Evolutionary conservation across 2,329 filamentous ascomycete genomes (phyloP), one percentile per base, ranked within the genome.

Genomic region (Monosporascus sp.): DNA sequence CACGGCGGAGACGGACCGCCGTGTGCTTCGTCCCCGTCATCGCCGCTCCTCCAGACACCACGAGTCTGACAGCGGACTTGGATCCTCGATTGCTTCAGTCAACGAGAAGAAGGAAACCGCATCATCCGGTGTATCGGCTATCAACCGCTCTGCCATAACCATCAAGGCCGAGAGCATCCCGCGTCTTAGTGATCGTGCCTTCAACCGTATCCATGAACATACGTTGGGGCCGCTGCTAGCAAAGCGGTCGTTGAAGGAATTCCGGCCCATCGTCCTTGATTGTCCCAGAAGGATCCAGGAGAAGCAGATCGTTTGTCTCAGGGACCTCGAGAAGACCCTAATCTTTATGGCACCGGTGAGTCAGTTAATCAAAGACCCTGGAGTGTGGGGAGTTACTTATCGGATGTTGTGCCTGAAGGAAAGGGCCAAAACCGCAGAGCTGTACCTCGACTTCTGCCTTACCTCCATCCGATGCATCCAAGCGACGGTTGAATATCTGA

Each of bases 321-420:
- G 93, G 70, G 93, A 97, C 72, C 81, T 97, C 49, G 93, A 97
- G 74, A 96, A 96, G 82, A 93, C 88, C 9, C 78, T 97, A 57
- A 84, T 97, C 66, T 91, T 92, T 73, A 84, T 92, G 70, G 91
- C 92, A 76, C 90, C 90, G 71, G 93, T 97, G 87, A 95, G 92
- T 95, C 72, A 78, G 68, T 68, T 77, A 61, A 61, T 67, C 61
- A 73, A 74, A 74, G 72, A 76, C 74, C 69, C 70, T 72, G 76
- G 77, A 69, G 70, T 79, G 74, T 80, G 80, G 78, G 78, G 79
- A 81, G 73, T 78, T 80, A 75, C 82, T 84, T 80, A 85, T 86
- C 79, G 81, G 81, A 84, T 75, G 79, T 83, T 84, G 79, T 78
- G 78, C 75, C 74, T 78, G 79, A 81, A 92, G 93, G 88, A 89